Evolutionary conservation across 352 stramenopile genomes (phyloP).

Genomic region (Pythium rhizo-oryzae): DNA sequence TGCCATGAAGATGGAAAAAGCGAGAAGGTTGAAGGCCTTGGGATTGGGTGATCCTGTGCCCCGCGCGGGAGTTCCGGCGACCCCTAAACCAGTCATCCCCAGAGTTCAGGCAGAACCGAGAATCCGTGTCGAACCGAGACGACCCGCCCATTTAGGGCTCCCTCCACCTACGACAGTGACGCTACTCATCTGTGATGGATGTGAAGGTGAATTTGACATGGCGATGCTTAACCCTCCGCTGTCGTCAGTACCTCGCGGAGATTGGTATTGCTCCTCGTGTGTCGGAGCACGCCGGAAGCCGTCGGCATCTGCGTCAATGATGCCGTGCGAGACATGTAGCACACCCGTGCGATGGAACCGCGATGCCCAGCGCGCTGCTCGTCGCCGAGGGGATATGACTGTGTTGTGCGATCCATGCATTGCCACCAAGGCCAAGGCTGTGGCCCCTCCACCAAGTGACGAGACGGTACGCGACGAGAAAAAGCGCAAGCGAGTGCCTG

Average conservation of each 20-base stretch:
- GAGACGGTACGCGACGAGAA: constrained; percentile 18
- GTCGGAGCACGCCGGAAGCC: background rate
- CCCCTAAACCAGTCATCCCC: constrained; percentile 5
- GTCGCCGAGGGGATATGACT: constrained; percentile 8
- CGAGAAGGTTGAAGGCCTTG: constrained; percentile 16
- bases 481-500: constrained; percentile 35
- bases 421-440: background rate
- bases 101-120: background rate
- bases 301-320: background rate
- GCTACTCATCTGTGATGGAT: constrained; percentile 77
- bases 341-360: constrained; percentile 23
- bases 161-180: constrained; percentile 31
- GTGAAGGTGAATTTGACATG: constrained; percentile 64
- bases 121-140: constrained; percentile 11
- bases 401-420: constrained; percentile 22
- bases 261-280: constrained; percentile 44
- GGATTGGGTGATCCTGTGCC: background rate
- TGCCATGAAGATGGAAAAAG: constrained; percentile 31
- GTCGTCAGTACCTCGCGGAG: constrained; percentile 39
- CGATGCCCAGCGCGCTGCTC: constrained; percentile 24
- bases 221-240: constrained; percentile 48
- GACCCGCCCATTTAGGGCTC: constrained; percentile 2
- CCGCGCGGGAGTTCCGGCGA: background rate
- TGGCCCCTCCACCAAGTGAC: background rate
- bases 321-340: constrained; percentile 16